Evolutionary conservation across 768 basidiomycete species (phyloP), one percentile per base, ranked within the genome.

Genomic region (Phanerochaete carnosa): DNA sequence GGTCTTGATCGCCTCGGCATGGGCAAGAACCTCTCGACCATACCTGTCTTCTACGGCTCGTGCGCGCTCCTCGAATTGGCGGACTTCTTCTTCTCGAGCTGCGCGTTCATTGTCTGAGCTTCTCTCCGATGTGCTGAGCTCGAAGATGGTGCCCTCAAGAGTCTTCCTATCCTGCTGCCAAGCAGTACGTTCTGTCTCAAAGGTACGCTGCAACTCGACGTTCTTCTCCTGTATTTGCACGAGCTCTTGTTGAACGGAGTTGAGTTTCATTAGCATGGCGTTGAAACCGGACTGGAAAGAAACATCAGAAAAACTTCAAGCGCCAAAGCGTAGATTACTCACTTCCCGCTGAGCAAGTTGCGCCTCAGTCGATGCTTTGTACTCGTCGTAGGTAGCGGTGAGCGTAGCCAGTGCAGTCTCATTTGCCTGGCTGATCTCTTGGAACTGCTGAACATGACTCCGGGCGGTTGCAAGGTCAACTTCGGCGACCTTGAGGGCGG

Each of bases 11-110:
- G 89, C 82, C 23, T 94, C 92, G 0, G 94, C 93, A 70, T 95
- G 94, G 0, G 90, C 78, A 32, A 95, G 75, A n/a, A 95, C 83
- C 69, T 93, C 93, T 54, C 86, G 81, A 4, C 87, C 82, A 65
- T 94, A 94, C 57, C 87, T 83, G 55, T 90, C 89, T 69, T 95
- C 91, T 5, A 91, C 91, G 64, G 86, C 81, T 77, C 86, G 83
- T 15, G 85, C 86, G 26, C 90, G 82, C 61, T 86, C 85, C 64
- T 89, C 88, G 64, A 88, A 80, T 49, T 80, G 76, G 15, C 80
- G 85, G n/a, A 89, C 76, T 49, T 89, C 86, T 43, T 78, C 82
- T 66, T 89, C 88, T 55, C 87, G 84, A 6, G 80, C 77, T 3
- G 75, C 75, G 33, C 86, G 86, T 68, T 87, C 87, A 58, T 72